These are phyloP conservation scores for Zanthoxylum bungeanum DNA, from an alignment of 345 rosid genomes.

Conservation along the genomic window DNA sequence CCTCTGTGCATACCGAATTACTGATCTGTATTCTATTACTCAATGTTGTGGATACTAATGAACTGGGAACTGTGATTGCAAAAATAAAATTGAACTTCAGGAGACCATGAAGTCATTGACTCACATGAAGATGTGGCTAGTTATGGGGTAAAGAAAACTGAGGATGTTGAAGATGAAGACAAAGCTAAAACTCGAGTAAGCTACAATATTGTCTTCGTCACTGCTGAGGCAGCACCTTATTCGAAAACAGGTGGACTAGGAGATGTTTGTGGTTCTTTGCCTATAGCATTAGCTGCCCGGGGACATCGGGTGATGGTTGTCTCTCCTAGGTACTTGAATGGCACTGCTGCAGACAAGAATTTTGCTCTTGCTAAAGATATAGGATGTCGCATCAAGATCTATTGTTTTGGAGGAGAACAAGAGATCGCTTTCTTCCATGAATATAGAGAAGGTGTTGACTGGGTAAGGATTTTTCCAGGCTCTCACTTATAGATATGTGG, in stretches of 20 bases:
- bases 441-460: conserved; percentile 85
- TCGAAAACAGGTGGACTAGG: conserved; percentile 97
- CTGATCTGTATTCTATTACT: not conserved
- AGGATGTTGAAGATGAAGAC: conserved; percentile 27
- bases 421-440: conserved; percentile 85
- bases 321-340: conserved; percentile 74
- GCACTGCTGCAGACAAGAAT: conserved; percentile 52
- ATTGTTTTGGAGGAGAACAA: conserved; percentile 78
- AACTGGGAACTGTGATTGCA: conserved; percentile 5
- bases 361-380: conserved; percentile 47
- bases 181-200: conserved; percentile 28
- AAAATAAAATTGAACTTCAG: conserved; percentile 29
- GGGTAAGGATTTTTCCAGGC: conserved; percentile 50
- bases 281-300: conserved; percentile 63
- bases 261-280: conserved; percentile 98
- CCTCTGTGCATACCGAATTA: not conserved
- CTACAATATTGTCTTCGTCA: conserved; percentile 67
- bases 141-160: conserved; percentile 31
- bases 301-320: conserved; percentile 98
- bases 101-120: conserved; percentile 21
- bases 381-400: conserved; percentile 39
- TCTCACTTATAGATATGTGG: not conserved
- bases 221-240: conserved; percentile 95
- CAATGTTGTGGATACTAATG: not conserved
- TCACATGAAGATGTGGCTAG: conserved; percentile 23